Evolutionary conservation across 495 filamentous ascomycete species (phyloP).

Genomic region (Bacidia gigantensis): DNA sequence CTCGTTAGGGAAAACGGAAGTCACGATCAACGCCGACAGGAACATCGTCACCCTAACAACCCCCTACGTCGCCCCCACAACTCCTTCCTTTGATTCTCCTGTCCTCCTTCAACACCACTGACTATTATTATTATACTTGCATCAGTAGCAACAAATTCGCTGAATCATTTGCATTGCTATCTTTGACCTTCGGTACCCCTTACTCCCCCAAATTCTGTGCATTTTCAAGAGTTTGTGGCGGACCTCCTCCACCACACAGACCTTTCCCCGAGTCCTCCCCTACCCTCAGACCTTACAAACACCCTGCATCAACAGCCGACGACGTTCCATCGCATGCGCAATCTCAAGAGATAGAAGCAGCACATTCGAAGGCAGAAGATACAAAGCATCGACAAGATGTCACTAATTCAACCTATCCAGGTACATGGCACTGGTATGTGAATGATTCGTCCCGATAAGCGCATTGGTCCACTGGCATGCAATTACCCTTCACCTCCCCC

Average conservation of each 20-base stretch:
- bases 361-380: background rate
- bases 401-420: background rate
- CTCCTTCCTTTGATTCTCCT: no score
- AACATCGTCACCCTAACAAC: background rate
- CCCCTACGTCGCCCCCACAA: no score
- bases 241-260: background rate
- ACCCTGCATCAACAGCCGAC: no score
- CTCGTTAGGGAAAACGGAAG: background rate
- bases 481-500: background rate
- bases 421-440: background rate
- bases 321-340: no score
- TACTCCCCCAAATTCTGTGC: background rate
- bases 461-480: conserved; percentile 2
- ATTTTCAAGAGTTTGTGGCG: no score
- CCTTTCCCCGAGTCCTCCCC: background rate
- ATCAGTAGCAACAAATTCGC: background rate
- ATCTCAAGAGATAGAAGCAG: no score
- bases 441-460: conserved; percentile 1
- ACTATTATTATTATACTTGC: no score
- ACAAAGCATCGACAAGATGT: background rate
- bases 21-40: background rate
- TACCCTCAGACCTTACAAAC: no score
- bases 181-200: background rate
- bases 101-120: no score
- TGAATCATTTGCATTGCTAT: background rate